Evolutionary conservation across 2,329 filamentous ascomycete species (phyloP), one percentile per base, ranked within the genome.

Genomic region (Cladophialophora chaetospira): DNA sequence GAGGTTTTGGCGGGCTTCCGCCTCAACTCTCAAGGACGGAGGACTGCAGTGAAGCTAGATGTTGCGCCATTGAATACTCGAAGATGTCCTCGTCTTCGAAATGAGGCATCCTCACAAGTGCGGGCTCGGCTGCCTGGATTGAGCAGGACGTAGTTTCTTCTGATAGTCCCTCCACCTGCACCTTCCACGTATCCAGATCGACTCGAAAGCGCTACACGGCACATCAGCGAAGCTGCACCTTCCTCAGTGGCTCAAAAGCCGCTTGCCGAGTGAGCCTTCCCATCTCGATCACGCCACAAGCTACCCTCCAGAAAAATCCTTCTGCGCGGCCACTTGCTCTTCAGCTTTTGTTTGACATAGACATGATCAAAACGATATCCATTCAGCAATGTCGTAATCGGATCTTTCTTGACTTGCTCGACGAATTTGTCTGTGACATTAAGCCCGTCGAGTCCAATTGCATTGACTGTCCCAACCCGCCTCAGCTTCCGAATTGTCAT

Each of bases 361-460:
- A 26, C 11, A 17, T 53, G 49, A n/a, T 53, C 49, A 28, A 53
- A 53, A 11, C 38, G 49, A 53, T 53, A 53, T 44, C 49, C 52
- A 3, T 15, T 28, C 13, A 54, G 35, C 31, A 54, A 26, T 2
- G 42, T 29, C 35, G 26, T 31, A 31, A 54, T 26, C 5, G 52
- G 44, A 9, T 48, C 43, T 2, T 9, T 10, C 15, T 42, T 28
- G 43, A 46, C 42, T 8, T 29, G 47, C 3, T 47, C 52, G 21
- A 48, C 6, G 31, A 54, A 48, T 9, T 13, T 28, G 31, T 17
- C 19, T 19, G 21, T 19, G 10, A 54, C 11, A 15, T 10, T 13
- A 3, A 31, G 43, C 11, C 52, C 52, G n/a, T 47, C 33, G 36
- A 48, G 38, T 21, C 25, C 23, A 8, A 25, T 36, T 26, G 21